These are phyloP conservation scores for Fusarium nodosum DNA, from an alignment of 2,329 filamentous ascomycete species.

Conservation along the genomic window DNA sequence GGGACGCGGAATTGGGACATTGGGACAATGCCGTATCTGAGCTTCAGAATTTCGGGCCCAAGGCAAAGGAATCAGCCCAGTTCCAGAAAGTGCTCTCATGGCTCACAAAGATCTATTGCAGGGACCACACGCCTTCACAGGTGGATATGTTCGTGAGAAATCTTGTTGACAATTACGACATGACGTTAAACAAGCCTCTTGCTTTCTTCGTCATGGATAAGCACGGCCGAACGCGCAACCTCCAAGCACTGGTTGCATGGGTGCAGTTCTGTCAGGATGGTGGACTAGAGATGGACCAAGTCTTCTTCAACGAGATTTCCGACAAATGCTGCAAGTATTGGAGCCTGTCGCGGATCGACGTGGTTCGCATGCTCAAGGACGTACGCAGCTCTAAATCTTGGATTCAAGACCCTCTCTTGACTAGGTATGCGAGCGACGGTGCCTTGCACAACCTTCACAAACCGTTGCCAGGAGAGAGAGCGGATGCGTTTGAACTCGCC, in stretches of 20 bases:
- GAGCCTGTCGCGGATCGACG: constrained; percentile 49
- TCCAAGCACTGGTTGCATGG: constrained; percentile 51
- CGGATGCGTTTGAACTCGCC: constrained; percentile 20
- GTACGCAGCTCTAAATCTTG: constrained; percentile 47
- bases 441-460: constrained; percentile 43
- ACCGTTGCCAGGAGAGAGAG: constrained; percentile 34
- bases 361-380: constrained; percentile 47
- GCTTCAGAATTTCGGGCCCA: constrained; percentile 43
- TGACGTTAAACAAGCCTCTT: constrained; percentile 50
- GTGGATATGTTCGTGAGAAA: constrained; percentile 51
- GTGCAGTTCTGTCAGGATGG: constrained; percentile 52
- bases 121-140: constrained; percentile 45
- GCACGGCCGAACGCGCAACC: constrained; percentile 50
- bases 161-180: constrained; percentile 45
- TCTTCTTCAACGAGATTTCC: constrained; percentile 50
- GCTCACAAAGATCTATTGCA: constrained; percentile 55
- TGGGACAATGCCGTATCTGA: constrained; percentile 48
- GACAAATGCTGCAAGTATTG: constrained; percentile 53
- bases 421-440: constrained; percentile 39
- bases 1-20: constrained; percentile 48
- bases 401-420: constrained; percentile 43
- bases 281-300: constrained; percentile 50
- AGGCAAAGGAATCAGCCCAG: constrained; percentile 33
- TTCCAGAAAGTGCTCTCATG: constrained; percentile 49
- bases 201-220: constrained; percentile 51